These are phyloP conservation scores for Podaxis carcinomalis DNA, from an alignment of 768 basidiomycete species.

Conservation along the genomic window DNA sequence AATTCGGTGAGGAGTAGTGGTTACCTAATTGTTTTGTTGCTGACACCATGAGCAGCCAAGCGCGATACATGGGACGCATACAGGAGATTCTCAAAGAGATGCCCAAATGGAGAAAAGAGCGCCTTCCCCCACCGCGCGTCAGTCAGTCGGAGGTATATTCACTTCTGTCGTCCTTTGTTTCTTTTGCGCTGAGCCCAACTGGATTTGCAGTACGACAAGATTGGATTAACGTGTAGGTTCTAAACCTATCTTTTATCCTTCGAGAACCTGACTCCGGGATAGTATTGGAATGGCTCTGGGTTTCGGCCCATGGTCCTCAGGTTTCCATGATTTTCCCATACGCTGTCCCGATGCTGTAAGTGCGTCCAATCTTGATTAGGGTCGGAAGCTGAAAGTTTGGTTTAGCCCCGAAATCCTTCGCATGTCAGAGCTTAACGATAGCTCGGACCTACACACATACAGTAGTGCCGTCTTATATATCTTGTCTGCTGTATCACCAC, in stretches of 20 bases:
- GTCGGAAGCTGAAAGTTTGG: constrained; percentile 8
- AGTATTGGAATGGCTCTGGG: constrained; percentile 82
- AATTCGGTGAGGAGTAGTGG: constrained; percentile 40
- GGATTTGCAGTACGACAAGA: constrained; percentile 70
- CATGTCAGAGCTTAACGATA: constrained; percentile 89
- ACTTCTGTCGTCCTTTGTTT: not conserved
- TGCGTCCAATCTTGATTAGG: constrained; percentile 15
- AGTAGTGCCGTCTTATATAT: constrained; percentile 79
- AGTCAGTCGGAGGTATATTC: constrained; percentile 66
- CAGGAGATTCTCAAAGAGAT: constrained; percentile 53
- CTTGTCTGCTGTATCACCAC: constrained; percentile 77
- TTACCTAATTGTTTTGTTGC: constrained; percentile 1
- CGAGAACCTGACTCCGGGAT: constrained; percentile 13
- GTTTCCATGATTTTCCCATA: constrained; percentile 78
- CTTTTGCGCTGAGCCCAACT: not conserved
- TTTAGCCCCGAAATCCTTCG: constrained; percentile 80
- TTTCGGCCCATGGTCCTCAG: constrained; percentile 68
- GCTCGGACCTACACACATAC: constrained; percentile 74
- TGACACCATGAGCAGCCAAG: constrained; percentile 33
- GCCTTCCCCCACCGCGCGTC: constrained; percentile 82
- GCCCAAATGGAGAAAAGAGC: constrained; percentile 65
- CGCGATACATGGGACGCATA: constrained; percentile 54
- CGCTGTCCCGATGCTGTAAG: constrained; percentile 72
- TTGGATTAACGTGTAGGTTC: constrained; percentile 72
- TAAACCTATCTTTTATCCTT: constrained; percentile 5